Base-by-base conservation (phyloP, 371 early-diverging fungal species). In the Rhizomucor miehei region DNA sequence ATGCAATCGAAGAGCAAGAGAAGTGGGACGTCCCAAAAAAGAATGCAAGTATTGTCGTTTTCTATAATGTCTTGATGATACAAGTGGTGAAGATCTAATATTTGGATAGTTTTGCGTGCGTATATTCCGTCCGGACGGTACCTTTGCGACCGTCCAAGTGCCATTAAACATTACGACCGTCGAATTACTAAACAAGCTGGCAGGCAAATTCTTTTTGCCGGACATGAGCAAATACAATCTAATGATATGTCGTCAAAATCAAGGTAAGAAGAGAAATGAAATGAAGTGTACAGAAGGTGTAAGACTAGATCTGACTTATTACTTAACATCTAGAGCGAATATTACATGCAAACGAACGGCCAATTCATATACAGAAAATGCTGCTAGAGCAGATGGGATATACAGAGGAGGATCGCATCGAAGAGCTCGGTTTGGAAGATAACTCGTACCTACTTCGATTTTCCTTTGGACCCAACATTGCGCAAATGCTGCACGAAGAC, bases 381-480 rank as follows among this genome's bases (percentile, higher is more conserved):
- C 66, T 83, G 19, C 59, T 92, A 37, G 80, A 86, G 56, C 86
- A 89, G 57, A 87, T 89, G 59, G 93, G 93, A 6, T 92, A 92
- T 48, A 82, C 84, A 5, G 82, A 82, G n/a, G 70, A 82, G 38
- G 92, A 94, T 64, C 84, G 80, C 49, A 71, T 93, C 20, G 86
- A 89, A 50, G 80, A 86, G 25, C 70, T 90, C 6, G 89, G 89
- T 3, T 74, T 92, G 53, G 93, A 93, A 55, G 93, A 94, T 59
- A 89, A 92, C 63, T 87, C 90, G 20, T 92, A 92, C 48, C 60
- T 92, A 17, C 84, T 85, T 62, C 84, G 90, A 19, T 91, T 92
- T 57, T 80, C 80, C 1, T 86, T 93, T 66, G 77, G 83, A 20
- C 85, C 85, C 56, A 85, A 81, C 8, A 73, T 79, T 8, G 71